Percentiles rank a stretch among this genome's conserved stretches.
phyloP scores from a whole-genome alignment of 805 yeast genomes.

The Ogataea methanolica region DNA sequence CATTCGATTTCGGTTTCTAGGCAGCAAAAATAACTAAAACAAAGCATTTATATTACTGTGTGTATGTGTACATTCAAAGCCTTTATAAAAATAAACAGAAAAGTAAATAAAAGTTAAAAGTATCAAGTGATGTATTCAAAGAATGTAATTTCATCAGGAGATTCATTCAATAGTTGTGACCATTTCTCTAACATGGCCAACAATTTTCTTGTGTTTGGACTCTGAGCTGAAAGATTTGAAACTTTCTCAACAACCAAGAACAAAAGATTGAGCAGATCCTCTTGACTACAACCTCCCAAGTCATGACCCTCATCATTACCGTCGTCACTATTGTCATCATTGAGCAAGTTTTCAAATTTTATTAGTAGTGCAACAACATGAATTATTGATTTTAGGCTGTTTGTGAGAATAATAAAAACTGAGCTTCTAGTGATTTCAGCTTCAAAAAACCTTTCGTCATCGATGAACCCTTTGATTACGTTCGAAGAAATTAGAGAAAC shows the following conservation, averaged over 20 bases:
- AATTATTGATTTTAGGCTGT: slow-evolving; percentile 24
- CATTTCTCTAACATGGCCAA: slow-evolving; percentile 13
- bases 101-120: background rate
- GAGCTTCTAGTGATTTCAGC: slow-evolving; percentile 15
- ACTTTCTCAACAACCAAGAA: slow-evolving; percentile 2
- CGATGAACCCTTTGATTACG: slow-evolving; percentile 14
- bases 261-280: slow-evolving; percentile 1
- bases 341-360: slow-evolving; percentile 10
- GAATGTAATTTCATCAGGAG: slow-evolving; percentile 19
- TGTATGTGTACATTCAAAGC: background rate
- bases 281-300: no score
- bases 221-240: slow-evolving; percentile 2
- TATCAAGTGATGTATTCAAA: slow-evolving; percentile 8
- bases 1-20: slow-evolving; percentile 49
- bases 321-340: slow-evolving; percentile 8
- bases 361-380: slow-evolving; percentile 22
- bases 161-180: slow-evolving; percentile 14
- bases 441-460: slow-evolving; percentile 11
- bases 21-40: no score
- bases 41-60: background rate
- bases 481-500: slow-evolving; percentile 17
- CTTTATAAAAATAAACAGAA: no score
- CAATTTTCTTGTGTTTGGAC: slow-evolving; percentile 12
- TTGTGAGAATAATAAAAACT: slow-evolving; percentile 21
- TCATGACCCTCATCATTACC: slow-evolving; percentile 6